A percentile compares a stretch with the other conserved stretches of the same genome.
Evolutionary conservation across 1,139 yeast genomes (phyloP).

Genomic region (Pichia sp.): DNA sequence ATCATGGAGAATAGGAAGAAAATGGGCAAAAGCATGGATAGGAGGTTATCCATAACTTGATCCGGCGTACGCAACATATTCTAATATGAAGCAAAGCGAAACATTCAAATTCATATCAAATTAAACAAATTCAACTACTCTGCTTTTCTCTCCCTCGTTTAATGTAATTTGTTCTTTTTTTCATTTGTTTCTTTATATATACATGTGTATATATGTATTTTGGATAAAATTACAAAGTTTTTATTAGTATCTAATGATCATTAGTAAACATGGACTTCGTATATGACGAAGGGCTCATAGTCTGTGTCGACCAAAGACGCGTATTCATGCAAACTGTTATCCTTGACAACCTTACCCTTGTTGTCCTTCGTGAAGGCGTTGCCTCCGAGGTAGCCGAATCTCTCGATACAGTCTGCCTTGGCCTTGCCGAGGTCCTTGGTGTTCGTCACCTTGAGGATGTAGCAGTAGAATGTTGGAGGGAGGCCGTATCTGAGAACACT

Average conservation of each 20-base stretch:
- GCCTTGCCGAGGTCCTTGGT: constrained; percentile 49
- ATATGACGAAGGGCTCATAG: constrained; percentile 91
- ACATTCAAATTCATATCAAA: too few relatives aligned
- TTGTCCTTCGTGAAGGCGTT: constrained; percentile 67
- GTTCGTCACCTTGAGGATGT: constrained; percentile 44
- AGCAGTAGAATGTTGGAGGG: constrained; percentile 85
- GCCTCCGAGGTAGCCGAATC: constrained; percentile 89
- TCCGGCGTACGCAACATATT: too few relatives aligned
- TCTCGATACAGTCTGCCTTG: constrained; percentile 60
- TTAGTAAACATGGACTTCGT: constrained; percentile 43
- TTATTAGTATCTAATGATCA: background rate
- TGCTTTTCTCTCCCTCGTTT: background rate
- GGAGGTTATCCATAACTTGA: constrained; percentile 25
- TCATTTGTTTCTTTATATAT: background rate
- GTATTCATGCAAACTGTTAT: constrained; percentile 63
- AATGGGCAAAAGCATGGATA: constrained; percentile 27
- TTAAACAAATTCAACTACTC: too few relatives aligned
- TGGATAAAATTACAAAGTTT: background rate
- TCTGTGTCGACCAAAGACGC: constrained; percentile 91
- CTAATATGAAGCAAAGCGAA: too few relatives aligned
- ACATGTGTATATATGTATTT: background rate
- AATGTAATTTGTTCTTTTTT: background rate
- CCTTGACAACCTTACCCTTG: constrained; percentile 59
- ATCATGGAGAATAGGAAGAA: constrained; percentile 28
- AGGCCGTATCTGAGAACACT: constrained; percentile 88